Evolutionary conservation across 2,329 filamentous ascomycete species (phyloP), one percentile per base, ranked within the genome.

Genomic region (Exophiala dermatitidis): DNA sequence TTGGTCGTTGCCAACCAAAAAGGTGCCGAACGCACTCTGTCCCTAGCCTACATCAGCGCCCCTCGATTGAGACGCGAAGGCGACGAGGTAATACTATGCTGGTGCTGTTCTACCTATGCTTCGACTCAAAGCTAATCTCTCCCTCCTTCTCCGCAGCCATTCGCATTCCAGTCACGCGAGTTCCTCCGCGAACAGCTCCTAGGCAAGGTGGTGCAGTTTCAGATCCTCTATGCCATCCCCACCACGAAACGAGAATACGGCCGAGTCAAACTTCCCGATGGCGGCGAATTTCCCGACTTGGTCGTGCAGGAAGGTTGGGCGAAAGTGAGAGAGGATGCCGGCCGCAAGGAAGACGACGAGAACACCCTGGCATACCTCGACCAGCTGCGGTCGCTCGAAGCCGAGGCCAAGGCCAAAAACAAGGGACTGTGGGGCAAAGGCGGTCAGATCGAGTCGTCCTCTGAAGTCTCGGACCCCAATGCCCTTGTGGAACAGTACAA

Each of bases 81-180:
- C 53, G 91, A 96, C 66, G 90, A 96, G 74, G 79, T 82, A 59
- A 73, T 65, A 29, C 33, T 46, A 41, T 10, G 19, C 43, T 36
- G 4, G 30, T 9, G n/a, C 29, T 30, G 10, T 30, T 52, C 8
- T 10, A 33, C 5, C 33, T 38, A 10, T 50, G 8, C 42, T 19
- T 38, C 19, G 19, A 19, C 19, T 19, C 19, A 19, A 48, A 34
- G 48, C 58, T 60, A 51, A 54, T 48, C 36, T 31, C 38, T 19
- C 19, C 19, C 19, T 19, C 19, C 19, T 38, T 5, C 38, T 26
- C n/a, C 56, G 7, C 64, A 81, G 79, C 84, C 86, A 36, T 94
- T 86, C 67, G 90, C 88, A 54, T 98, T 96, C 72, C 86, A 93
- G 72, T 95, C 93, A 56, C 88, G 93, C 67, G 93, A 98, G 72